Conservation (phyloP, 352 stramenopile species). For the Phytopythium montanum region DNA sequence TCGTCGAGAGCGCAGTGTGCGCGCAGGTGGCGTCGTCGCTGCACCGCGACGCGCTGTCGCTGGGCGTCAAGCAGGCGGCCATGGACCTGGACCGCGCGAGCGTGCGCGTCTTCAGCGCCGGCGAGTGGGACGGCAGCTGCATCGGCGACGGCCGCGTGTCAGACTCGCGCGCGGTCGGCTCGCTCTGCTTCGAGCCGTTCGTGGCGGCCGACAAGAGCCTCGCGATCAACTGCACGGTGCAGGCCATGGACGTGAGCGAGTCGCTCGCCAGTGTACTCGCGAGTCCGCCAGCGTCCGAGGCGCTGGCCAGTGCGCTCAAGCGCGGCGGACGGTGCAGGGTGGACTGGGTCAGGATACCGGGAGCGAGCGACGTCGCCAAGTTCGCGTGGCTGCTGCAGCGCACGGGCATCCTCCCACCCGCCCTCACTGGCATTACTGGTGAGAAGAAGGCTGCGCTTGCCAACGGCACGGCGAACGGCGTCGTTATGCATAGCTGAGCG, state of each 20-base stretch:
- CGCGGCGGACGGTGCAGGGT: constrained; percentile 49
- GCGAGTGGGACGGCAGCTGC: constrained; percentile 79
- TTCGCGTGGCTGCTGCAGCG: constrained; percentile 75
- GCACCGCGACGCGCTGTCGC: constrained; percentile 64
- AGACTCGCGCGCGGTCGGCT: constrained; percentile 59
- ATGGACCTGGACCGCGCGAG: constrained; percentile 77
- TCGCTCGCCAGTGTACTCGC: constrained; percentile 36
- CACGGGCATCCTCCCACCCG: constrained; percentile 39
- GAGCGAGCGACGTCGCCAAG: constrained; percentile 61
- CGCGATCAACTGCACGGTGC: constrained; percentile 69
- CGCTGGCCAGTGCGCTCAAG: constrained; percentile 32
- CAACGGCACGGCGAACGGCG: constrained; percentile 4
- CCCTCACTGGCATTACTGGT: not conserved
- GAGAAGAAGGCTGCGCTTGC: not conserved
- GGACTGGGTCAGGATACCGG: constrained; percentile 81
- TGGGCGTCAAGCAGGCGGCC: constrained; percentile 70
- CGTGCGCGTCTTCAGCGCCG: constrained; percentile 67
- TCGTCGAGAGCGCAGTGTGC: constrained; percentile 74
- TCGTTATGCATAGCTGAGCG: not conserved
- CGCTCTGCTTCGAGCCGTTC: constrained; percentile 75
- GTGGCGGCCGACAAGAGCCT: constrained; percentile 48
- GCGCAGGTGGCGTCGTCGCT: constrained; percentile 69
- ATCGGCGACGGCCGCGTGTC: constrained; percentile 84
- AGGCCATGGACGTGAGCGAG: constrained; percentile 51
- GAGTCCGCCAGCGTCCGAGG: constrained; percentile 33